Base-by-base conservation (phyloP, 1,284 basidiomycete species). In the Entoloma clypeatum region DNA sequence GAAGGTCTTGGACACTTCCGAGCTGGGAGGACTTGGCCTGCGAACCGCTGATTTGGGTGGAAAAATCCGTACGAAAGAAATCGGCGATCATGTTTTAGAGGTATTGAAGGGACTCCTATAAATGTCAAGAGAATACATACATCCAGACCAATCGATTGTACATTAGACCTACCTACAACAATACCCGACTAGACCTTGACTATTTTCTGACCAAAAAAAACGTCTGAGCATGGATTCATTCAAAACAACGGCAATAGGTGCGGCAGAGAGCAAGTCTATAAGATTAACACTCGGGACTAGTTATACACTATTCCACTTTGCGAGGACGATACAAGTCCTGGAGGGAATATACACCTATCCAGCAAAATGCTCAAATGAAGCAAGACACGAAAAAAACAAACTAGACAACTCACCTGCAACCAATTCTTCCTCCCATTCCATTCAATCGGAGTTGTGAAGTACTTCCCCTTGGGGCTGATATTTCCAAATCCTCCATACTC, bases 401-500 rank as follows among this genome's bases (percentile, higher is more conserved):
- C 30, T 11, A 27, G 7, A 29, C 14, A 30, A 43, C 70, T 50
- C 50, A 89, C 92, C 74, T 95, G 89, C 44, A 86, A 56, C 71
- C 78, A 97, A 61, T 98, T 97, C 60, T 79, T 84, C 52, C 95
- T 75, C 4, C 77, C 79, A 60, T 97, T 93, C 95, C 95, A 99
- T 57, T 83, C 86, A 73, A 92, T 66, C 2, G 86, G 79, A 21
- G 87, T 91, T 10, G 95, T 97, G 54, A 81, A 74, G 65, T 81
- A 93, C 55, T 75, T 75, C 21, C 76, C 72, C 25, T 75, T 75
- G 34, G 79, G 61, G 45, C 76, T 72, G 42, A 92, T 75, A 45
- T 96, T 86, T 28, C 79, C 86, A 58, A 94, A 96, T 1, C 95
- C 95, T 14, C 92, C 94, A 55, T 91, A 95, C 32, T 71, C 65